phyloP scores from a whole-genome alignment of 2,329 filamentous ascomycete genomes.

The Macrophomina phaseolina region DNA sequence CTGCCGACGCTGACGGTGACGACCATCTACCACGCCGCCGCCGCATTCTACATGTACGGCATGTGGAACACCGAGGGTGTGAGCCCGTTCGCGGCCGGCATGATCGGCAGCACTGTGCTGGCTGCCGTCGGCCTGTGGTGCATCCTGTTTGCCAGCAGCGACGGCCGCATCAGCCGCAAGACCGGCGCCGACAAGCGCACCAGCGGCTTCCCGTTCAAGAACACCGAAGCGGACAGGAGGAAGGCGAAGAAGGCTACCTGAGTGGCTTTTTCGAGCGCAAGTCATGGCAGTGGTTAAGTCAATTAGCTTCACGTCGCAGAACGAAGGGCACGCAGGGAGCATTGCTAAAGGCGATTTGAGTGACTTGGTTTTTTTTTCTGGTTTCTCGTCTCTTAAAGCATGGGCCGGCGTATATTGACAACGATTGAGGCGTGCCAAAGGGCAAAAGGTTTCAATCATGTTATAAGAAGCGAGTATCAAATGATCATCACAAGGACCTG shows the following conservation, averaged over 20 bases:
- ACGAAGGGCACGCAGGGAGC: too few species aligned
- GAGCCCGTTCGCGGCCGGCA: conserved; percentile 65
- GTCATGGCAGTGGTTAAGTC: background rate
- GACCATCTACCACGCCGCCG: conserved; percentile 66
- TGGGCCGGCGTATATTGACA: background rate
- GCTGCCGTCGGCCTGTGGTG: conserved; percentile 70
- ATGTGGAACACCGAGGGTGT: conserved; percentile 65
- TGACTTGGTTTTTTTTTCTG: background rate
- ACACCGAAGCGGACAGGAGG: conserved; percentile 61
- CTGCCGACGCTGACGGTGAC: conserved; percentile 70
- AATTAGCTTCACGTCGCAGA: too few species aligned
- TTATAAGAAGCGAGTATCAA: background rate
- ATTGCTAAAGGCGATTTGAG: background rate
- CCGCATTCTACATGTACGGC: conserved; percentile 70
- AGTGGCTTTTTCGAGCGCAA: background rate
- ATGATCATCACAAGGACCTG: background rate
- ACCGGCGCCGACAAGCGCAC: conserved; percentile 72
- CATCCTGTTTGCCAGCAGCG: conserved; percentile 62
- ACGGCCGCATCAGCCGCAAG: conserved; percentile 64
- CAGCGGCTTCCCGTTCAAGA: conserved; percentile 69
- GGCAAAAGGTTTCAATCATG: background rate
- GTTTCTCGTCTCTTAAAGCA: background rate
- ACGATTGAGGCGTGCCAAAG: background rate
- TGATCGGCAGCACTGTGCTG: conserved; percentile 62
- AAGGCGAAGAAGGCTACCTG: conserved; percentile 38